These are phyloP conservation scores for Phanerodontia chrysosporium DNA, from an alignment of 768 basidiomycete species.

Conservation along the genomic window DNA sequence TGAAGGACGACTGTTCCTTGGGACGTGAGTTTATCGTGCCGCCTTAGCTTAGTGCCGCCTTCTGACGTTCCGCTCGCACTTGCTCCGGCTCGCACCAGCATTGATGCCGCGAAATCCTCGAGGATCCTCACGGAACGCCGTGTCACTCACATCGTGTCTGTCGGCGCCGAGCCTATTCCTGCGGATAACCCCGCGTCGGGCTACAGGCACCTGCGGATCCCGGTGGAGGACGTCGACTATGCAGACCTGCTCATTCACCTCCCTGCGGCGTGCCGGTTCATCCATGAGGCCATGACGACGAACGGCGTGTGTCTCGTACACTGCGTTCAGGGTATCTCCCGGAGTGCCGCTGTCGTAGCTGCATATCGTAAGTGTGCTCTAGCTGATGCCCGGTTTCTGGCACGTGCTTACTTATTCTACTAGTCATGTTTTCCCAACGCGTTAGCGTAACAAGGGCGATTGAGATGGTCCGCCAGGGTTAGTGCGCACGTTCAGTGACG, in stretches of 20 bases:
- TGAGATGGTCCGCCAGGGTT: conserved; percentile 57
- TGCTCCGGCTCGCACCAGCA: conserved; percentile 34
- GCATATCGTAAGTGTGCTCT: conserved; percentile 59
- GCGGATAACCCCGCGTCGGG: conserved; percentile 69
- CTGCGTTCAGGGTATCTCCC: conserved; percentile 69
- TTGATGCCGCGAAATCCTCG: conserved; percentile 66
- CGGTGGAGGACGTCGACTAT: conserved; percentile 47
- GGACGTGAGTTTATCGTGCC: conserved; percentile 54
- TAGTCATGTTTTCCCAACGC: conserved; percentile 67
- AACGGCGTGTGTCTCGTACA: conserved; percentile 65
- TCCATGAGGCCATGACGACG: conserved; percentile 47
- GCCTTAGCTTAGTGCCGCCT: background rate
- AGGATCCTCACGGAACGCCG: conserved; percentile 68
- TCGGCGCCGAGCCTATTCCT: conserved; percentile 68
- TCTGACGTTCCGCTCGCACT: conserved; percentile 11
- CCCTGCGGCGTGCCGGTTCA: conserved; percentile 55
- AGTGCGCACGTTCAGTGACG: conserved; percentile 13
- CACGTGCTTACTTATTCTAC: background rate
- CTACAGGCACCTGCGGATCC: conserved; percentile 64
- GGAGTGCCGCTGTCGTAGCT: conserved; percentile 68
- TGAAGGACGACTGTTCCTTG: conserved; percentile 61
- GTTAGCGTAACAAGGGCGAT: conserved; percentile 56
- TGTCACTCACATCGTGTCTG: conserved; percentile 78
- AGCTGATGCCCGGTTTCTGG: conserved; percentile 1
- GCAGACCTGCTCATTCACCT: conserved; percentile 64